Conservation (phyloP, 2,329 filamentous ascomycete genomes). For the Exophiala xenobiotica region DNA sequence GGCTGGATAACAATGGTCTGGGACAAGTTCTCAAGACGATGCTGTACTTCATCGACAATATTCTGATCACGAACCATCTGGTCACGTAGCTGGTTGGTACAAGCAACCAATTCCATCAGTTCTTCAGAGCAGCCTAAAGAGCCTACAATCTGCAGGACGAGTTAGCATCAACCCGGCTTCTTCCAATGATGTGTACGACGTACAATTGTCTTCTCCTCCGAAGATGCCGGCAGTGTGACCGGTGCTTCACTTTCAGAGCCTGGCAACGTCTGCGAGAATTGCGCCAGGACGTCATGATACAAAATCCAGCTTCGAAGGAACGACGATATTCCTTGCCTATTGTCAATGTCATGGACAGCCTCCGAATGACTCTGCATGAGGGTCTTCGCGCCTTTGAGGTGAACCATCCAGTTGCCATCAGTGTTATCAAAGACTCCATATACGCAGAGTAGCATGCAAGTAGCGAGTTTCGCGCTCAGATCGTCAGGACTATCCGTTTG, state of each 20-base stretch:
- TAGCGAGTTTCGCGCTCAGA: neutral
- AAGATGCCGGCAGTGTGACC: neutral
- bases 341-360: neutral
- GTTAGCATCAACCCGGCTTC: neutral
- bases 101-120: conserved; percentile 1
- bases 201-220: neutral
- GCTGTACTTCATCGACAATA: neutral
- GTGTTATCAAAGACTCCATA: conserved; percentile 7
- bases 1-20: neutral
- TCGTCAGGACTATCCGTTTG: neutral
- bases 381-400: conserved; percentile 1
- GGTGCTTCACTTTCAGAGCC: neutral
- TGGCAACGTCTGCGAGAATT: neutral
- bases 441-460: conserved; percentile 8
- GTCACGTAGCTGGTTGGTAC: neutral
- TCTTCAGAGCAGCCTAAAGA: conserved; percentile 7
- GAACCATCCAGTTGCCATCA: conserved; percentile 4
- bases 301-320: conserved; percentile 6
- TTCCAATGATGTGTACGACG: neutral
- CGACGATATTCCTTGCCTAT: neutral
- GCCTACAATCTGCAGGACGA: conserved; percentile 1
- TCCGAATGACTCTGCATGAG: neutral
- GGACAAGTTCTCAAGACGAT: conserved; percentile 2
- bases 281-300: conserved; percentile 4
- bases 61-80: neutral